These are phyloP conservation scores for Chenopodium berlandieri DNA, from an alignment of 148 eudicot genomes.

Conservation along the genomic window DNA sequence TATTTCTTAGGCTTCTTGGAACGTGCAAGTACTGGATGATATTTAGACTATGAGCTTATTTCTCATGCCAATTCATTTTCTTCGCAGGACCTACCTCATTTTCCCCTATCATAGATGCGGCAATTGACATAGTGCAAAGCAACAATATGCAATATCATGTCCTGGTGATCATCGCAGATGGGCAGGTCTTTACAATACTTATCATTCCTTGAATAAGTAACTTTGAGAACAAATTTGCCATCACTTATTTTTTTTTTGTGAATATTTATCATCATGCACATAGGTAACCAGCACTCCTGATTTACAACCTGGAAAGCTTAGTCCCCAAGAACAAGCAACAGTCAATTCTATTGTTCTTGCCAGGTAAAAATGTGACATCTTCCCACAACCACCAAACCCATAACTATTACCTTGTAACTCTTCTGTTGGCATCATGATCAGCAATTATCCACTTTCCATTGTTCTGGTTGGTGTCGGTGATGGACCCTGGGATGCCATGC, in stretches of 20 bases:
- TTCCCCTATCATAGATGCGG: constrained; percentile 72
- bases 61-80: constrained; percentile 18
- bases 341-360: constrained; percentile 68
- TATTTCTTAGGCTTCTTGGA: neutral
- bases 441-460: constrained; percentile 75
- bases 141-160: constrained; percentile 78
- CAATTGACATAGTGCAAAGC: constrained; percentile 63
- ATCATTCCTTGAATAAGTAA: constrained; percentile 7
- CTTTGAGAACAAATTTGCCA: neutral
- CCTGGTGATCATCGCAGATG: constrained; percentile 77
- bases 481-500: constrained; percentile 90
- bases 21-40: neutral
- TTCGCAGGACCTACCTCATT: constrained; percentile 79
- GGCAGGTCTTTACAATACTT: constrained; percentile 48
- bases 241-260: neutral
- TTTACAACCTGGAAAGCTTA: constrained; percentile 50
- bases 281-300: constrained; percentile 56
- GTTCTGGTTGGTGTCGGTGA: constrained; percentile 82
- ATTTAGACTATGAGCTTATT: constrained; percentile 5
- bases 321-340: constrained; percentile 77
- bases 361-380: constrained; percentile 40
- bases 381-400: neutral
- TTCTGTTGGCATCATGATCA: constrained; percentile 25
- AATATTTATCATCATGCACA: neutral
- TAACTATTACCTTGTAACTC: neutral